These are phyloP conservation scores for Xylaria sp. DNA, from an alignment of 495 filamentous ascomycete genomes.

Conservation along the genomic window DNA sequence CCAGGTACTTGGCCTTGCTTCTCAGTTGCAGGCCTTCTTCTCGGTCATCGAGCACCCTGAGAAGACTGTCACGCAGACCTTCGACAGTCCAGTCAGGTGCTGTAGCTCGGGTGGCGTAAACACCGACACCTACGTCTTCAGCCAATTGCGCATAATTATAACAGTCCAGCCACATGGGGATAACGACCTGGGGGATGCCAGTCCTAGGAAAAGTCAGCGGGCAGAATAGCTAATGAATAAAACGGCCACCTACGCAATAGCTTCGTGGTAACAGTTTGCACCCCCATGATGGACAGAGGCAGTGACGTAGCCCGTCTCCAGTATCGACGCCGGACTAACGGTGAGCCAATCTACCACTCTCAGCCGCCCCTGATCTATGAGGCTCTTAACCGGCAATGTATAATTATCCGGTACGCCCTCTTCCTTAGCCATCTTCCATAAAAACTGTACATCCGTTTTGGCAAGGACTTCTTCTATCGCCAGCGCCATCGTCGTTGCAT, in stretches of 20 bases:
- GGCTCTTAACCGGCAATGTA: conserved; percentile 28
- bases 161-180: conserved; percentile 60
- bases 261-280: conserved; percentile 62
- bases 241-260: conserved; percentile 52
- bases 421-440: conserved; percentile 54
- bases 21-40: conserved; percentile 4
- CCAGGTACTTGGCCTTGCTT: conserved; percentile 20
- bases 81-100: conserved; percentile 36
- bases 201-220: conserved; percentile 40
- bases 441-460: conserved; percentile 45
- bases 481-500: conserved; percentile 45
- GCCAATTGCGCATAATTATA: conserved; percentile 58
- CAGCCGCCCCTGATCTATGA: conserved; percentile 42
- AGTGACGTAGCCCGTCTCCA: conserved; percentile 55
- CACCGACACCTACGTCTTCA: conserved; percentile 58
- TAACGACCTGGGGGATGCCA: conserved; percentile 58
- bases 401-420: conserved; percentile 30
- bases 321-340: conserved; percentile 54
- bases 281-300: conserved; percentile 62
- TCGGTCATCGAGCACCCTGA: background rate
- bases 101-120: conserved; percentile 52
- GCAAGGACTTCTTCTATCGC: conserved; percentile 49
- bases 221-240: background rate
- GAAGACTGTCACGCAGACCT: conserved; percentile 35
- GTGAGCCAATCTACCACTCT: conserved; percentile 55